Evolutionary conservation across 2,329 filamentous ascomycete genomes (phyloP).

Genomic region (Pseudopithomyces maydicus): DNA sequence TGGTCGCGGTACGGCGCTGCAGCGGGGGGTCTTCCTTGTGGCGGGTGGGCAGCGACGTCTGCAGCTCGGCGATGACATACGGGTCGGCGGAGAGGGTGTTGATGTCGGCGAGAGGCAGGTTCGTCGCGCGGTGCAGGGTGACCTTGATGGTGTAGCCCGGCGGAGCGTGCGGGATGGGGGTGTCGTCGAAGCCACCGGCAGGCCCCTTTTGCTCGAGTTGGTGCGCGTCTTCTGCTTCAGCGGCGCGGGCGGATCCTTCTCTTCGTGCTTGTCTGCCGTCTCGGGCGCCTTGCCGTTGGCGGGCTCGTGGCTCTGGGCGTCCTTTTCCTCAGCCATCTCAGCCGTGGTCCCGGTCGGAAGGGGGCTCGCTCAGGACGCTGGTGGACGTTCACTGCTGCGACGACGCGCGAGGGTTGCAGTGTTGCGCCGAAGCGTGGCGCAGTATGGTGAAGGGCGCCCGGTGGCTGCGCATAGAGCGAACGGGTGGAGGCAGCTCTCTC

Average conservation of each 20-base stretch:
- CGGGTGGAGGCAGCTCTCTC: conserved; percentile 8
- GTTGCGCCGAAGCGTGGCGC: conserved; percentile 1
- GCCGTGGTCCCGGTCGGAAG: conserved; percentile 13
- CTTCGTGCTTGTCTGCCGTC: conserved; percentile 18
- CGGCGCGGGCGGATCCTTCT: conserved; percentile 24
- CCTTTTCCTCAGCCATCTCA: conserved; percentile 19
- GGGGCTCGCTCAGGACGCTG: background rate
- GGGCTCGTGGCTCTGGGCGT: background rate
- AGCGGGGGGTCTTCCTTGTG: conserved; percentile 87
- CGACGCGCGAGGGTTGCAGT: background rate
- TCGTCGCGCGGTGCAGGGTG: conserved; percentile 78
- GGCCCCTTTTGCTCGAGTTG: conserved; percentile 53
- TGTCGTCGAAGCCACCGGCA: conserved; percentile 78
- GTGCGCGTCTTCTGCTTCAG: conserved; percentile 29
- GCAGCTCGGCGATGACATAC: conserved; percentile 78
- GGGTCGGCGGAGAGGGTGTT: conserved; percentile 80
- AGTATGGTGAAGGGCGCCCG: background rate
- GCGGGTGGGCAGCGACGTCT: conserved; percentile 69
- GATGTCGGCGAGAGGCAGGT: conserved; percentile 83
- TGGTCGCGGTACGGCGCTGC: conserved; percentile 74
- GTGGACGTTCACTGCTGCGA: background rate
- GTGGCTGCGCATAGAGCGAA: conserved; percentile 9
- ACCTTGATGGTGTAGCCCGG: conserved; percentile 85
- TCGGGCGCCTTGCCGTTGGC: conserved; percentile 20
- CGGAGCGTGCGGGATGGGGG: conserved; percentile 74